A percentile compares a stretch with the other conserved stretches of the same genome.
These are phyloP conservation scores for Catenaria anguillulae DNA, from an alignment of 371 early-diverging fungal species.

Conservation along the genomic window DNA sequence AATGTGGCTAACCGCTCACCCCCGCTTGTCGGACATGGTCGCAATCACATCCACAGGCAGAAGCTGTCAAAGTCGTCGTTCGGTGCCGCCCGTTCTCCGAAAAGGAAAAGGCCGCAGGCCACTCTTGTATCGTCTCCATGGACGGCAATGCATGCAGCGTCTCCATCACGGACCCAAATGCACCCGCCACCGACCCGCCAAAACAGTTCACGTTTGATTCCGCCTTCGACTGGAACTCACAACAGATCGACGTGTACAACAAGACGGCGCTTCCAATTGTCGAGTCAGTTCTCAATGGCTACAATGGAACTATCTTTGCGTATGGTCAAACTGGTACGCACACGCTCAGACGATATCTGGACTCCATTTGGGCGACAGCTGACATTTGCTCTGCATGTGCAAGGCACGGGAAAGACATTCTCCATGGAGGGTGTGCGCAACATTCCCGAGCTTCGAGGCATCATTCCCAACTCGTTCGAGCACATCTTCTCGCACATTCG, in stretches of 20 bases:
- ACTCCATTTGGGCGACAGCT: too few relatives aligned
- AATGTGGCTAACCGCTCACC: too few relatives aligned
- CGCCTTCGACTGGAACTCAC: slow-evolving; percentile 27
- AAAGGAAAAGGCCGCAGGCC: slow-evolving; percentile 33
- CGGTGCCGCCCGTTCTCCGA: slow-evolving; percentile 38
- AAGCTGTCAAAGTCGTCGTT: slow-evolving; percentile 29
- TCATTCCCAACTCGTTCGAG: slow-evolving; percentile 37
- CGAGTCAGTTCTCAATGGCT: slow-evolving; percentile 33
- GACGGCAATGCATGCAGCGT: slow-evolving; percentile 25
- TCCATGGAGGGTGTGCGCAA: slow-evolving; percentile 41
- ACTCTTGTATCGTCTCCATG: slow-evolving; percentile 28
- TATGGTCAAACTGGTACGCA: slow-evolving; percentile 27
- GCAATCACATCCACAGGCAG: background rate
- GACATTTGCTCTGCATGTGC: too few relatives aligned
- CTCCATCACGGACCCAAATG: slow-evolving; percentile 21
- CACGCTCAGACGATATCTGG: too few relatives aligned
- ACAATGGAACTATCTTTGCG: slow-evolving; percentile 44
- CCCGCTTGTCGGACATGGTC: too few relatives aligned
- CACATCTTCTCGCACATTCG: slow-evolving; percentile 31
- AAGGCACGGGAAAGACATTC: slow-evolving; percentile 30
- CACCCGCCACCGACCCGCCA: slow-evolving; percentile 18
- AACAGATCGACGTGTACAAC: slow-evolving; percentile 38
- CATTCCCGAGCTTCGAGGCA: slow-evolving; percentile 32
- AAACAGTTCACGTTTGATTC: slow-evolving; percentile 39
- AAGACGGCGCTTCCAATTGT: slow-evolving; percentile 38